phyloP scores from a whole-genome alignment of 805 yeast genomes.

The Naumovozyma dairenensis region DNA sequence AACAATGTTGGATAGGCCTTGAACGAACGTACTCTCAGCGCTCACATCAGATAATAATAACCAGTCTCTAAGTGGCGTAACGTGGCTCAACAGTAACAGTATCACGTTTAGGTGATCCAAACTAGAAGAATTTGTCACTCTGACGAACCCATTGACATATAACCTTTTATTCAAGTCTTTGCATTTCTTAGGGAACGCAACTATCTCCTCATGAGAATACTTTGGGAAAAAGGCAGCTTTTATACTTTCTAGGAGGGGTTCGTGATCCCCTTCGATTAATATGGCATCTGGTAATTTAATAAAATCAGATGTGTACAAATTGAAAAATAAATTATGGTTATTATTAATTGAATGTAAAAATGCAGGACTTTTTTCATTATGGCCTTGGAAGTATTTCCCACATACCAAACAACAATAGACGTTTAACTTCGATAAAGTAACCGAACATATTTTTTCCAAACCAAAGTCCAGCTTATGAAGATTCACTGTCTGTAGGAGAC shows the following conservation, averaged over 20 bases:
- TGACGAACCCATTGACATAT: conserved; percentile 57
- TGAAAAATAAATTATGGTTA: conserved; percentile 56
- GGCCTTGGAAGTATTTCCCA: conserved; percentile 65
- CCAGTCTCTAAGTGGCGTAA: conserved; percentile 39
- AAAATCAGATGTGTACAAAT: conserved; percentile 38
- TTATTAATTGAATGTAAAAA: conserved; percentile 59
- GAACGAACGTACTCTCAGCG: conserved; percentile 25
- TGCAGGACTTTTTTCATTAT: conserved; percentile 55
- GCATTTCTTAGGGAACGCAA: conserved; percentile 25
- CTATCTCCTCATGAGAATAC: conserved; percentile 32
- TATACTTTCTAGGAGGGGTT: conserved; percentile 39
- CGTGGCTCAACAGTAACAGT: conserved; percentile 47
- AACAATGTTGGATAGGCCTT: conserved; percentile 36
- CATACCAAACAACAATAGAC: conserved; percentile 67
- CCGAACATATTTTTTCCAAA: conserved; percentile 54
- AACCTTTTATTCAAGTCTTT: conserved; percentile 36
- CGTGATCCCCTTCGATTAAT: conserved; percentile 1
- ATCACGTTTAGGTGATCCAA: conserved; percentile 44
- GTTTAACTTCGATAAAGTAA: conserved; percentile 49
- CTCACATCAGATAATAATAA: conserved; percentile 26
- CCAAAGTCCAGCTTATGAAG: conserved; percentile 48
- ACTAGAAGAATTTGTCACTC: conserved; percentile 41
- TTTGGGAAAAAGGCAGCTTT: conserved; percentile 43
- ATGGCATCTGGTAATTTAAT: conserved; percentile 53
- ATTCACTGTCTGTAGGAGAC: no score